Base-by-base conservation (phyloP, 208 protist genomes). In the Leishmania guyanensis region DNA sequence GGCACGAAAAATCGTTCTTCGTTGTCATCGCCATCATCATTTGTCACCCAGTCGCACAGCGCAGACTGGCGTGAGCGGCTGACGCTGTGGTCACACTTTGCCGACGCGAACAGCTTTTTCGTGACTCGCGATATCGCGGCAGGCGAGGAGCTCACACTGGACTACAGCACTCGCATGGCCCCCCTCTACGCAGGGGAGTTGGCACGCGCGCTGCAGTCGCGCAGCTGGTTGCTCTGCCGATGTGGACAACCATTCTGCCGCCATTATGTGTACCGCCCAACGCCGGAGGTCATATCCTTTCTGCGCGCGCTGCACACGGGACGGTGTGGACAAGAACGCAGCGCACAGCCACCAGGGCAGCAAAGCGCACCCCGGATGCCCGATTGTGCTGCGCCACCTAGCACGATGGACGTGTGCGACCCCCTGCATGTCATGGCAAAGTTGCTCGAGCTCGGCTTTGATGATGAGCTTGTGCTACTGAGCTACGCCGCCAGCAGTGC, bases 61-160 rank as follows among this genome's bases (percentile, higher is more conserved):
- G 72, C 51, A 22, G 51, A 60, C 64, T 60, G 91, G 56, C 17
- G 66, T 0, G 85, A 88, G 72, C 87, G 87, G 10, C 81, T 94
- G 6, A 69, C 82, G 36, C 48, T 50, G 48, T 96, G 90, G 84
- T 36, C 69, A 36, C 33, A 86, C 78, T 96, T 94, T 79, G 90
- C 81, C 4, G 92, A 96, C 77, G 79, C 92, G 1, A 96, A 96
- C 86, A 90, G 88, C 76, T 93, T 93, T 70, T 96, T 96, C 66
- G 64, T 89, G 8, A 86, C 91, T 3, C 88, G 91, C 46, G 89
- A 94, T 72, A 85, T 96, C 6, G 81, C 53, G 43, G 92, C 92
- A 5, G 89, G 88, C 0, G 86, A 91, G 80, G 92, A 96, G 79
- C 83, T 96, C 64, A 94, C 91, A 60, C 53, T 96, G n/a, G 87